Conservation (phyloP, 805 yeast species). For the Candida koratica region DNA sequence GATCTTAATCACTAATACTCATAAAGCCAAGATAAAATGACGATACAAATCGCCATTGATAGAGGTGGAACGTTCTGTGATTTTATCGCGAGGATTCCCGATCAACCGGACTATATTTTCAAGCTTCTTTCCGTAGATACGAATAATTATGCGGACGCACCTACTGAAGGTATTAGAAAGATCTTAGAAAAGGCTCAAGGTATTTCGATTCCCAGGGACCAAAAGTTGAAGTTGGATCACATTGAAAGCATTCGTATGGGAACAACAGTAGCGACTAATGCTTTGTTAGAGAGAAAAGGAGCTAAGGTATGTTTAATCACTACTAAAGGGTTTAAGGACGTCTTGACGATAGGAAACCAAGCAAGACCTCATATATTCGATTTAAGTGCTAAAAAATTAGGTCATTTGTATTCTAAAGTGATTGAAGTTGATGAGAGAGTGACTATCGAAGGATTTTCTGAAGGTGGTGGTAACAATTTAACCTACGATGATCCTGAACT, state of each 20-base stretch:
- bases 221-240: slow-evolving; percentile 51
- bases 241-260: slow-evolving; percentile 82
- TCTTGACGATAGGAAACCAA: slow-evolving; percentile 82
- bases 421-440: slow-evolving; percentile 88
- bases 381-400: slow-evolving; percentile 67
- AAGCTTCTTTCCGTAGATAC: slow-evolving; percentile 89
- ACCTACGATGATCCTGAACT: slow-evolving; percentile 27
- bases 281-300: slow-evolving; percentile 88
- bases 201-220: slow-evolving; percentile 42
- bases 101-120: slow-evolving; percentile 58
- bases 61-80: slow-evolving; percentile 93
- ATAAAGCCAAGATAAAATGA: slow-evolving; percentile 4
- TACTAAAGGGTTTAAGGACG: slow-evolving; percentile 84
- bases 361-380: slow-evolving; percentile 89
- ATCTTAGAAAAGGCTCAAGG: slow-evolving; percentile 60
- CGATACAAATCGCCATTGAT: slow-evolving; percentile 31
- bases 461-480: slow-evolving; percentile 52
- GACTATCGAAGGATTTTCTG: slow-evolving; percentile 68
- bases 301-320: slow-evolving; percentile 81
- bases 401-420: slow-evolving; percentile 68
- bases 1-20: not conserved
- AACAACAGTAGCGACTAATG: slow-evolving; percentile 95
- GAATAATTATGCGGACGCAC: slow-evolving; percentile 82
- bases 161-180: slow-evolving; percentile 85
- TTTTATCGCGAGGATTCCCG: slow-evolving; percentile 47